Evolutionary conservation across 2,329 filamentous ascomycete genomes (phyloP).

Genomic region (Pseudogymnoascus sp.): DNA sequence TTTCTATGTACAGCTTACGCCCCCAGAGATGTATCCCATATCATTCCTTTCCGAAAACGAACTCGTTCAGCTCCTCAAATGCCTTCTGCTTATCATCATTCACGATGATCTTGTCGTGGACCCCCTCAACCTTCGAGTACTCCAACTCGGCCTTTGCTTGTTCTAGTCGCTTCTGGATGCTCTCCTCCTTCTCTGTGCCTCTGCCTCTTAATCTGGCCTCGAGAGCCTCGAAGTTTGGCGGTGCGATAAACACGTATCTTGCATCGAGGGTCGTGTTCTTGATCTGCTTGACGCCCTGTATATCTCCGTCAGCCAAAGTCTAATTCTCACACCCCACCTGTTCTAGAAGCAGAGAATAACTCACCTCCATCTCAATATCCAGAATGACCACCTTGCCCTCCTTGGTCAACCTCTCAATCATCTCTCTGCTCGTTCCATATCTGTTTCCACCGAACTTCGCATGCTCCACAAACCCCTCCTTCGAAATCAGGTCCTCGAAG

Average conservation of each 20-base stretch:
- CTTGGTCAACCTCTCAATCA: constrained; percentile 65
- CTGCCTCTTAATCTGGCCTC: constrained; percentile 66
- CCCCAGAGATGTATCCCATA: background rate
- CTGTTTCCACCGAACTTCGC: constrained; percentile 78
- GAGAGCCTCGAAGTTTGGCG: constrained; percentile 65
- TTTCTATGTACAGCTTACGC: background rate
- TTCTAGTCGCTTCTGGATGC: constrained; percentile 56
- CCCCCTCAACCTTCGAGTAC: constrained; percentile 58
- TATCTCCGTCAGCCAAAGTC: background rate
- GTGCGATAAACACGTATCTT: constrained; percentile 76
- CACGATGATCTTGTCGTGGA: constrained; percentile 56
- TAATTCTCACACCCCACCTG: background rate
- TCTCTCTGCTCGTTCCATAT: constrained; percentile 77
- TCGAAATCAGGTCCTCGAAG: constrained; percentile 60
- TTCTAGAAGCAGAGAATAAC: constrained; percentile 14
- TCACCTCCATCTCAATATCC: constrained; percentile 93
- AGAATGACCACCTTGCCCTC: constrained; percentile 70
- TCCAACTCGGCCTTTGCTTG: constrained; percentile 70
- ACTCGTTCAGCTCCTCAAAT: constrained; percentile 44
- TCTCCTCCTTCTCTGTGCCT: constrained; percentile 70
- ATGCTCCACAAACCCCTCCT: constrained; percentile 72
- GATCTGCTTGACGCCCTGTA: constrained; percentile 81
- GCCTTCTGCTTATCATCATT: constrained; percentile 56
- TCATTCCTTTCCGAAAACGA: constrained; percentile 30
- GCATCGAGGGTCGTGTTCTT: constrained; percentile 66